Conservation (phyloP, 1,139 yeast genomes). For the Hemisphaericaspora subhashii region DNA sequence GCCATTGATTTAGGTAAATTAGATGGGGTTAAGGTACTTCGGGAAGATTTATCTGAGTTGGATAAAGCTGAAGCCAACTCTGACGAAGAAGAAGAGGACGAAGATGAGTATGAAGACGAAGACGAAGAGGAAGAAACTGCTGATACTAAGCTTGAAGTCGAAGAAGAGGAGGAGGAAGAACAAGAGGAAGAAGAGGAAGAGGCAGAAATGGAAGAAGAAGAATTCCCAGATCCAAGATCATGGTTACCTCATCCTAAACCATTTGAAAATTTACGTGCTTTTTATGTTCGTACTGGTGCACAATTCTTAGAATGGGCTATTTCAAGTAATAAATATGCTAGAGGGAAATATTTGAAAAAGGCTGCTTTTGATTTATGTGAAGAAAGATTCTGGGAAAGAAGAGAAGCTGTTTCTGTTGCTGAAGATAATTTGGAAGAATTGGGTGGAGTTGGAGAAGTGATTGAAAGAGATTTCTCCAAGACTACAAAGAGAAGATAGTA, state of each 20-base stretch:
- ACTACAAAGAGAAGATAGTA: slow-evolving; percentile 42
- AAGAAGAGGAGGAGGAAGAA: slow-evolving; percentile 54
- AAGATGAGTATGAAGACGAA: slow-evolving; percentile 58
- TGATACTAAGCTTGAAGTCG: slow-evolving; percentile 50
- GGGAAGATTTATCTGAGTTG: slow-evolving; percentile 72
- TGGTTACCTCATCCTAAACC: slow-evolving; percentile 98
- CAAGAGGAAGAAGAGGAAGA: slow-evolving; percentile 64
- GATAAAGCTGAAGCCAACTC: slow-evolving; percentile 28
- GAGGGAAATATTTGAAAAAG: slow-evolving; percentile 87
- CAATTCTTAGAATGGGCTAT: slow-evolving; percentile 91
- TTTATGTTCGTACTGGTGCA: slow-evolving; percentile 84
- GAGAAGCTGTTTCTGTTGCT: slow-evolving; percentile 84
- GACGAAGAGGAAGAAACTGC: slow-evolving; percentile 67
- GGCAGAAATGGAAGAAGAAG: slow-evolving; percentile 60
- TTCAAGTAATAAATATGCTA: slow-evolving; percentile 77
- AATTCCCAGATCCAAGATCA: slow-evolving; percentile 87
- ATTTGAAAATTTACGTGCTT: slow-evolving; percentile 81
- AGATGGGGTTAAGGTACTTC: slow-evolving; percentile 83
- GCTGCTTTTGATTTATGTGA: slow-evolving; percentile 90
- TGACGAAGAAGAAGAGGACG: slow-evolving; percentile 48
- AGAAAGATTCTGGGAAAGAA: slow-evolving; percentile 98
- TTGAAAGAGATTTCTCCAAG: slow-evolving; percentile 71
- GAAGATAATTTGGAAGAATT: slow-evolving; percentile 88
- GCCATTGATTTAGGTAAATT: slow-evolving; percentile 81
- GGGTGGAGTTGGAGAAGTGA: slow-evolving; percentile 88